Conservation (phyloP, 2,329 filamentous ascomycete genomes). For the Emydomyces testavorans region DNA sequence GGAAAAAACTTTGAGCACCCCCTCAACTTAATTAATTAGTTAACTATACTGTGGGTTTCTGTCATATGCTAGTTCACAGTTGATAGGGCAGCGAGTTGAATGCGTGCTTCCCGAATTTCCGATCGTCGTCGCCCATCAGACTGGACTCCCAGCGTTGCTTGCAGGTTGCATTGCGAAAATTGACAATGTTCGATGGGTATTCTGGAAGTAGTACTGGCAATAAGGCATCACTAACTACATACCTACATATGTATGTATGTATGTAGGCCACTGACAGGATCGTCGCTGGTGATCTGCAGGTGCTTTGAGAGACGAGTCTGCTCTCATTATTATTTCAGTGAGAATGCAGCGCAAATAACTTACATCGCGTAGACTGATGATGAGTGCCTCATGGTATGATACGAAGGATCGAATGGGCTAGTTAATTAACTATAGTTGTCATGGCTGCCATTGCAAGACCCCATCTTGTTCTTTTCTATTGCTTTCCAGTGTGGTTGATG, state of each 20-base stretch:
- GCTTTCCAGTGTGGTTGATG: not conserved
- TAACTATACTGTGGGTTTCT: no score
- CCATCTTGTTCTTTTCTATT: not conserved
- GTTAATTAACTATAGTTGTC: no score
- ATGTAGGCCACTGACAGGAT: no score
- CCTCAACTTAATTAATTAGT: not conserved
- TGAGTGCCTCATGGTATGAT: no score
- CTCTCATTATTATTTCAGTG: not conserved
- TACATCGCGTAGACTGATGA: no score
- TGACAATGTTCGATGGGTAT: constrained; percentile 5
- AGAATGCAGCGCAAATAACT: no score
- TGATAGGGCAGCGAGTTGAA: no score
- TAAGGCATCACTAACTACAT: no score
- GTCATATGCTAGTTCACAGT: no score
- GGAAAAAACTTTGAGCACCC: not conserved
- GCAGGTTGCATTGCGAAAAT: constrained; percentile 10
- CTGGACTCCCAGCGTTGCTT: not conserved
- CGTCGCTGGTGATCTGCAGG: not conserved
- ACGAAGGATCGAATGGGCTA: no score
- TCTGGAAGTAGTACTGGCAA: not conserved
- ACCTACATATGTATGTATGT: no score
- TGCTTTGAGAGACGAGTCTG: not conserved
- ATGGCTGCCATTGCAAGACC: not conserved
- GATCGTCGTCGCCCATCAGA: not conserved
- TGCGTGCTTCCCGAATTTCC: not conserved